Evolutionary conservation across 768 basidiomycete species (phyloP).

Genomic region (Pholiota microspora): DNA sequence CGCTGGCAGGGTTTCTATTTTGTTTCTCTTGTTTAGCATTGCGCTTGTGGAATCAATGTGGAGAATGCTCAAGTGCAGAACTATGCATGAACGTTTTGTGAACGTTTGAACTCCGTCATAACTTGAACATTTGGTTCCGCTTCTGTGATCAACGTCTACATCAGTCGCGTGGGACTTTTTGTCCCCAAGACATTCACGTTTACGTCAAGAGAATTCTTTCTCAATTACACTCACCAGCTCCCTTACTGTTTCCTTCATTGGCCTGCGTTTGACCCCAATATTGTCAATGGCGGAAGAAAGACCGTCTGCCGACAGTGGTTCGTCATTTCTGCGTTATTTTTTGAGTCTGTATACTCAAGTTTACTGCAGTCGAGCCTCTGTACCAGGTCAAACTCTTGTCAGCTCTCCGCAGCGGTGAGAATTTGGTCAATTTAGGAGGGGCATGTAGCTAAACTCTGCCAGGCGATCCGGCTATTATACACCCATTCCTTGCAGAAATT

Average conservation of each 20-base stretch:
- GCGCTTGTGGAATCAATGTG: too few species aligned
- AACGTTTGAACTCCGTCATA: too few species aligned
- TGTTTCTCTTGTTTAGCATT: too few species aligned
- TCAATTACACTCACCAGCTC: background rate
- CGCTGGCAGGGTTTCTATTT: too few species aligned
- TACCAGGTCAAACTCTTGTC: conserved; percentile 66
- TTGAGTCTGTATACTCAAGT: background rate
- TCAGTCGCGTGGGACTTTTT: background rate
- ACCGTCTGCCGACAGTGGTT: background rate
- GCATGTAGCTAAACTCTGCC: background rate
- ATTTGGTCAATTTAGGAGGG: background rate
- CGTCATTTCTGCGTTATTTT: background rate
- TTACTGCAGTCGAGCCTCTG: conserved; percentile 37
- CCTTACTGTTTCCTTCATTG: background rate
- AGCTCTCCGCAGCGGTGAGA: conserved; percentile 59
- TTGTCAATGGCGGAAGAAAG: conserved; percentile 5
- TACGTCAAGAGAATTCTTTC: background rate
- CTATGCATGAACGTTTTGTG: too few species aligned
- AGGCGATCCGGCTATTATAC: conserved; percentile 81
- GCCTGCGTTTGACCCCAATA: background rate
- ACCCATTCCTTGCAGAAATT: conserved; percentile 78
- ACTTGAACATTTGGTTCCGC: background rate
- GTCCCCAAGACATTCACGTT: background rate
- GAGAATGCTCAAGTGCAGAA: too few species aligned
- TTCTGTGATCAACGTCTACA: background rate